These are phyloP conservation scores for Cercophora sp. DNA, from an alignment of 495 filamentous ascomycete genomes.

Conservation along the genomic window DNA sequence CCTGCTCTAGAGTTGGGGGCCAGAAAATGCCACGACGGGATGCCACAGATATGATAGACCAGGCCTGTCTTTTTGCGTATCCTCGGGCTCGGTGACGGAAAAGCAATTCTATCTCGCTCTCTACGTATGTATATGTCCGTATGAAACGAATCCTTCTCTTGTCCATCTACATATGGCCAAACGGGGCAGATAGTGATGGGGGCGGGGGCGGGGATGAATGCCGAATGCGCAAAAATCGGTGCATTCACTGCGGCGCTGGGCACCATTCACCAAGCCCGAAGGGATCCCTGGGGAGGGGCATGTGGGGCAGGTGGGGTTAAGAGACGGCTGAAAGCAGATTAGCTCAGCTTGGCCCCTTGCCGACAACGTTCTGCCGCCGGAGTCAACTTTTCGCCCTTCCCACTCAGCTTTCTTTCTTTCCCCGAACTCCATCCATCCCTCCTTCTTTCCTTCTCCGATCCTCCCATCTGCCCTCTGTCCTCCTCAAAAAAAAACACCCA, in stretches of 20 bases:
- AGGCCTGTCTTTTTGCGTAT: too few relatives aligned
- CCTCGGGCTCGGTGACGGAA: too few relatives aligned
- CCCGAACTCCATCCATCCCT: slow-evolving; percentile 9
- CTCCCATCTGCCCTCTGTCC: too few relatives aligned
- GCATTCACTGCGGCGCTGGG: too few relatives aligned
- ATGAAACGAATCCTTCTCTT: too few relatives aligned
- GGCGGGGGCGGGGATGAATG: background rate
- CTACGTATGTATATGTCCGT: too few relatives aligned
- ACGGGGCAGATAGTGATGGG: background rate
- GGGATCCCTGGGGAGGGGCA: background rate
- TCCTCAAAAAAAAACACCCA: too few relatives aligned
- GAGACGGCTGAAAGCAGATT: slow-evolving; percentile 4
- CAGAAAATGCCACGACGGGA: background rate
- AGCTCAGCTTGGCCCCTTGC: background rate
- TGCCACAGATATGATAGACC: background rate
- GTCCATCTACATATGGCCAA: background rate
- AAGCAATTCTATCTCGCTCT: too few relatives aligned
- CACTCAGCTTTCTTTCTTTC: slow-evolving; percentile 3
- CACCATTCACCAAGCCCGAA: background rate
- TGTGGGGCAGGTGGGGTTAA: slow-evolving; percentile 5
- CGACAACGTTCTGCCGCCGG: background rate
- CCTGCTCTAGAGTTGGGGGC: too few relatives aligned
- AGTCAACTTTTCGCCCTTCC: background rate
- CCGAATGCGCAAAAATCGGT: background rate
- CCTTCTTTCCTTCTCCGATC: background rate